Evolutionary conservation across 2,329 filamentous ascomycete genomes (phyloP), one percentile per base, ranked within the genome.

Genomic region (Fusarium oligoseptatum): DNA sequence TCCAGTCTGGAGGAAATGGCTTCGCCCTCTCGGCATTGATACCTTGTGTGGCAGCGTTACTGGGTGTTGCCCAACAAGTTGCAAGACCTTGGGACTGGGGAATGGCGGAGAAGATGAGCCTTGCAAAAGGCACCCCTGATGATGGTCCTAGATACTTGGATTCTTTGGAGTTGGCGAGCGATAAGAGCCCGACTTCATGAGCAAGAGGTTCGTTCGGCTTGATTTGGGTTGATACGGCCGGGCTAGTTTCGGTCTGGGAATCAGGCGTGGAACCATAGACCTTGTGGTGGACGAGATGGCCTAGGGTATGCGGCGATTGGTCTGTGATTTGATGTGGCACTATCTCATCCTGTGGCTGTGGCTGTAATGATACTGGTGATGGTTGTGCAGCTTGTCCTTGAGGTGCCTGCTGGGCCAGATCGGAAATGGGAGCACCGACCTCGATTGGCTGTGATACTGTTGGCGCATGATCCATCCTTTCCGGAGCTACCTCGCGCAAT

Each of bases 121-220:
- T 29, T n/a, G 68, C 68, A 24, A 73, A 71, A 1, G 68, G 64
- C 6, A 73, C 71, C 1, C 68, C 71, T 2, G 68, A 73, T n/a
- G 68, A 73, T 39, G 68, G 71, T 4, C 71, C 71, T 5, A 73
- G 64, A 15, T 71, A 69, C 45, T 73, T 73, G 27, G 71, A 73
- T 15, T 64, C 68, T 15, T 66, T 73, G 15, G 65, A 71, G 55
- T 71, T 73, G 6, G 65, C 64, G 6, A 73, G 71, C 12, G 71
- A 73, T 6, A 73, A 36, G 12, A 73, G 60, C 6, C 71, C 68
- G 34, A 71, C 71, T 11, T 71, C 65, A 39, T 73, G 68, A 14
- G 71, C 71, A 17, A 71, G 55, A 20, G 70, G 66, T 22, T 70
- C 66, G 27, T 56, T 61, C 2, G 70, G 70, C 17, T 56, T 61